These are phyloP conservation scores for Crithidia fasciculata DNA, from an alignment of 208 protist species.

Conservation along the genomic window DNA sequence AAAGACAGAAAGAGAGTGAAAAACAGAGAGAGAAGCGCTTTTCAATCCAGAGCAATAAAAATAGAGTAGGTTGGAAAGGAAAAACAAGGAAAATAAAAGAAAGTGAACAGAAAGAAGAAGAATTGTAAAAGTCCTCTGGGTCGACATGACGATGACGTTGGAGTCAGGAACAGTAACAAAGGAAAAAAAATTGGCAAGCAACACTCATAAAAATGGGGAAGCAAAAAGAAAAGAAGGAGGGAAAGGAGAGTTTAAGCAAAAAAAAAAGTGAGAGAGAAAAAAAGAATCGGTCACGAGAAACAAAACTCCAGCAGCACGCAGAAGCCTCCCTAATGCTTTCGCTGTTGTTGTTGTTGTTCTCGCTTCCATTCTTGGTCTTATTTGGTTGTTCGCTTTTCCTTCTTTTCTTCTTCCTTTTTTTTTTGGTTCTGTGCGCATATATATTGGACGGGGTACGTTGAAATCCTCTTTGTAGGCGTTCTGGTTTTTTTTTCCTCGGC, in stretches of 20 bases:
- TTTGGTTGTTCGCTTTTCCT: too few species aligned
- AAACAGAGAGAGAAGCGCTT: neutral
- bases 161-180: neutral
- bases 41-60: neutral
- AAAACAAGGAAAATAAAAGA: neutral
- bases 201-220: neutral
- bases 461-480: too few species aligned
- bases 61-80: neutral
- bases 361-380: too few species aligned
- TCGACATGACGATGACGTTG: too few species aligned
- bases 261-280: neutral
- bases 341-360: too few species aligned
- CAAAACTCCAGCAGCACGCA: neutral
- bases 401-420: too few species aligned
- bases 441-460: too few species aligned
- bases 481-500: too few species aligned
- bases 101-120: neutral
- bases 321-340: too few species aligned
- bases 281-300: neutral
- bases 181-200: neutral
- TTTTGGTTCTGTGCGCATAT: too few species aligned
- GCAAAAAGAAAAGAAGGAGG: neutral
- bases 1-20: constrained; percentile 12
- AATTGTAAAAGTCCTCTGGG: neutral
- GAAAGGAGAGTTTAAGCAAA: neutral